Conservation (phyloP, 345 rosid genomes). For the Arabidopsis suecica region DNA sequence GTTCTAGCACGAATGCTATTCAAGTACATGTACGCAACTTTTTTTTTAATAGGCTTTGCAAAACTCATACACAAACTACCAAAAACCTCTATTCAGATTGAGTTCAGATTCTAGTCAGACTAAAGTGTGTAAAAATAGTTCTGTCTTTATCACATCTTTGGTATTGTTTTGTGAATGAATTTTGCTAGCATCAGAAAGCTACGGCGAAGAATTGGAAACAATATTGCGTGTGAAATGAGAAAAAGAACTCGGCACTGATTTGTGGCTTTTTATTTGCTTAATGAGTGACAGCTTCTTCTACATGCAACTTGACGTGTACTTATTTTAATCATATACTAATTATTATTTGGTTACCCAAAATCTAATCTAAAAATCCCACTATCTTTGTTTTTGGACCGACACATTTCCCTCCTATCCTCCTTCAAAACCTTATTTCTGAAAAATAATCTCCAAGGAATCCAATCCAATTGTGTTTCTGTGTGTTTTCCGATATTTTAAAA, state of each 20-base stretch:
- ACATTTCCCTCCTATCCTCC: slow-evolving; percentile 39
- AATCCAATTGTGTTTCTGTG: slow-evolving; percentile 3
- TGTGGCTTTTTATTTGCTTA: slow-evolving; percentile 15
- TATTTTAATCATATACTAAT: slow-evolving; percentile 9
- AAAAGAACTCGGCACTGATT: slow-evolving; percentile 37
- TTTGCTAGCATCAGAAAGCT: slow-evolving; percentile 6
- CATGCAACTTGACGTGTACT: slow-evolving; percentile 37
- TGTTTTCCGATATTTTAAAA: background rate
- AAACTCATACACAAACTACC: background rate
- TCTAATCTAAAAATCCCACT: slow-evolving; percentile 32
- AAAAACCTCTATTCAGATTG: background rate
- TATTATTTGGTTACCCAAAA: slow-evolving; percentile 17
- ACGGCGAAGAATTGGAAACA: slow-evolving; percentile 3
- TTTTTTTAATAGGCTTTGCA: background rate
- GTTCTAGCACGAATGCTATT: background rate
- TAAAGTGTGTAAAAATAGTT: background rate
- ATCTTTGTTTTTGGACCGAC: slow-evolving; percentile 41
- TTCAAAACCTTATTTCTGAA: slow-evolving; percentile 17
- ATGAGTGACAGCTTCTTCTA: slow-evolving; percentile 47
- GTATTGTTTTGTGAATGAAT: slow-evolving; percentile 8
- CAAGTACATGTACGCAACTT: too few relatives aligned
- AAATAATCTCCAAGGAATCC: slow-evolving; percentile 5
- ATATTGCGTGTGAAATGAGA: slow-evolving; percentile 37
- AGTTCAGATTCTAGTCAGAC: background rate
- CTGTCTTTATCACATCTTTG: background rate